phyloP scores from a whole-genome alignment of 805 yeast genomes.

The Suhomyces prunicola region DNA sequence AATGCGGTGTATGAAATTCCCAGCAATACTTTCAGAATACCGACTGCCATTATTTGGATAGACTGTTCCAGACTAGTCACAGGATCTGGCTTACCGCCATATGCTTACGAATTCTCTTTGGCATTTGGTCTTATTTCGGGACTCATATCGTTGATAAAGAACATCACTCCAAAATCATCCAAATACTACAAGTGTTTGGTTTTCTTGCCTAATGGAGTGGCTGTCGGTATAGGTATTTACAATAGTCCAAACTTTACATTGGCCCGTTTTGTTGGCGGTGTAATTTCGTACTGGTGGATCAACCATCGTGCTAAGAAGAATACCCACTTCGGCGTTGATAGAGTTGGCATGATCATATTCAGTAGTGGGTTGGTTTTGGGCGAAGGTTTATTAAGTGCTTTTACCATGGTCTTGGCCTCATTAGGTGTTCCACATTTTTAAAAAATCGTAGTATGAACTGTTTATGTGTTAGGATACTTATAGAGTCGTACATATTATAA shows the following conservation, averaged over 20 bases:
- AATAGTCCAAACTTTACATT: constrained; percentile 91
- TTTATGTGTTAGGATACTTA: not conserved
- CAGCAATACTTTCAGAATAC: constrained; percentile 74
- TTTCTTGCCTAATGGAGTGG: constrained; percentile 89
- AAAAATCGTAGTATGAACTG: not conserved
- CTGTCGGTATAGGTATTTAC: constrained; percentile 95
- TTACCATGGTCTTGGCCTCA: constrained; percentile 75
- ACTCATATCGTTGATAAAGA: constrained; percentile 59
- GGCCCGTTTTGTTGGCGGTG: constrained; percentile 90
- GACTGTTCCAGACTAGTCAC: constrained; percentile 92
- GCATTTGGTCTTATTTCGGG: constrained; percentile 69
- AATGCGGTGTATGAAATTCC: constrained; percentile 84
- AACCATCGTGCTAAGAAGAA: constrained; percentile 16
- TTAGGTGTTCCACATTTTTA: constrained; percentile 33
- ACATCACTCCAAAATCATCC: constrained; percentile 46
- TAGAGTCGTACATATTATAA: not conserved
- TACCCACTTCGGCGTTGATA: constrained; percentile 37
- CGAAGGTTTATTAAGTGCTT: constrained; percentile 84
- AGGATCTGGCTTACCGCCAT: constrained; percentile 85
- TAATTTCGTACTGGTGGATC: constrained; percentile 60
- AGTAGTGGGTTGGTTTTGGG: constrained; percentile 93
- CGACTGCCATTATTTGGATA: constrained; percentile 95
- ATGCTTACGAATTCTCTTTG: constrained; percentile 59
- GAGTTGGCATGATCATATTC: constrained; percentile 76
- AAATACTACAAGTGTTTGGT: constrained; percentile 40